A percentile compares a stretch with the other conserved stretches of the same genome.
Conservation (phyloP, 1,284 basidiomycete genomes). For the Irpex sp. region DNA sequence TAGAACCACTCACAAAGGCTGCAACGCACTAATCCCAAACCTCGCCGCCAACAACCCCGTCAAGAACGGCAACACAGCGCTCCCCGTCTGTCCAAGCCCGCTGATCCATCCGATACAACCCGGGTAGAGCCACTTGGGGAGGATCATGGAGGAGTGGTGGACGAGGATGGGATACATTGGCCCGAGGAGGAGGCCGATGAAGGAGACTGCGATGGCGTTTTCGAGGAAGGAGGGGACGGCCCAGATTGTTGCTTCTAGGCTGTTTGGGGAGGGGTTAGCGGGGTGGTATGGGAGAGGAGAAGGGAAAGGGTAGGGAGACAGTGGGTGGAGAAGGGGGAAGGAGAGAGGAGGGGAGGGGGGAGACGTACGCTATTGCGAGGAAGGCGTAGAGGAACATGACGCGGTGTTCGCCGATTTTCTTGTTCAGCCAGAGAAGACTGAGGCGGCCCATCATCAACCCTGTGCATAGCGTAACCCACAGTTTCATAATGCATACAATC, state of each 20-base stretch:
- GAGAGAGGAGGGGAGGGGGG: background rate
- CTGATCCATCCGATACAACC: constrained; percentile 64
- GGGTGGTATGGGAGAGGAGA: no score
- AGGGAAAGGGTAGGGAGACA: no score
- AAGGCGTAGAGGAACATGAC: constrained; percentile 47
- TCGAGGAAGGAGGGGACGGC: constrained; percentile 52
- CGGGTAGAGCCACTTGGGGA: constrained; percentile 58
- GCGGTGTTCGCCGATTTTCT: constrained; percentile 49
- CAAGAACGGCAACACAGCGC: constrained; percentile 61
- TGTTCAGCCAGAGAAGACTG: constrained; percentile 53
- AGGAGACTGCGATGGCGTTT: constrained; percentile 52
- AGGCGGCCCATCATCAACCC: constrained; percentile 56
- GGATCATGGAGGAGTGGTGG: constrained; percentile 48
- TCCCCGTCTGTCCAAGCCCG: constrained; percentile 61
- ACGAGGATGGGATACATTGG: constrained; percentile 69
- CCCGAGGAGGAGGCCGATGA: constrained; percentile 38
- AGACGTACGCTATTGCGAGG: constrained; percentile 45
- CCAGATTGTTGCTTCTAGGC: constrained; percentile 61
- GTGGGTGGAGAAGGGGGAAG: constrained; percentile 2
- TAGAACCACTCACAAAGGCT: constrained; percentile 46
- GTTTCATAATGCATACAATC: no score
- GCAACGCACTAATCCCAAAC: constrained; percentile 50
- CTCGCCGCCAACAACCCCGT: constrained; percentile 50
- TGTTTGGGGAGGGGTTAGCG: no score
- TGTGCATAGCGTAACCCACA: no score